phyloP scores from a whole-genome alignment of 257 asterid species.

The Nicotiana sylvestris region DNA sequence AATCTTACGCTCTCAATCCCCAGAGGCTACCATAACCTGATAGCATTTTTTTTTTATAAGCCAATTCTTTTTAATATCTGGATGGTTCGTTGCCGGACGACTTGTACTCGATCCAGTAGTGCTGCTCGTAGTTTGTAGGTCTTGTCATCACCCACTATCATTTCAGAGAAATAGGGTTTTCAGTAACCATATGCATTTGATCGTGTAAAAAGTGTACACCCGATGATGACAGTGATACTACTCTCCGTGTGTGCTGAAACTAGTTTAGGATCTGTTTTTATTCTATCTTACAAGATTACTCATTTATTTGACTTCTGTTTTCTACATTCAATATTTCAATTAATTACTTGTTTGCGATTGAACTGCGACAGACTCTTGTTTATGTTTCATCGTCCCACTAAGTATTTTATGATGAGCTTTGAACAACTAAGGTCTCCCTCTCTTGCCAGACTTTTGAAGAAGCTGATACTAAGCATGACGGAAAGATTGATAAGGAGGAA shows the following conservation, averaged over 20 bases:
- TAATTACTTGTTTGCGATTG: background rate
- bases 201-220: background rate
- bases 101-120: background rate
- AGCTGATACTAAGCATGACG: slow-evolving; percentile 95
- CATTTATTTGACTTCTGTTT: background rate
- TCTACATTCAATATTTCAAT: background rate
- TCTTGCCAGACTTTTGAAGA: slow-evolving; percentile 81
- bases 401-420: background rate
- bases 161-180: background rate
- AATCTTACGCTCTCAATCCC: background rate
- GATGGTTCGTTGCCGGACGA: background rate
- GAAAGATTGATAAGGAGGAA: slow-evolving; percentile 90
- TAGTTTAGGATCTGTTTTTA: background rate
- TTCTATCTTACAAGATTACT: background rate
- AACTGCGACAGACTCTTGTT: background rate
- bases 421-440: background rate
- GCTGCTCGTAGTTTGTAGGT: background rate
- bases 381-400: background rate
- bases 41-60: background rate
- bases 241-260: background rate
- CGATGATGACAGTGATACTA: background rate
- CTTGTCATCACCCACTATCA: background rate
- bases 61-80: background rate
- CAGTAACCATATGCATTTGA: background rate
- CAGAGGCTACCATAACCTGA: background rate